These are phyloP conservation scores for Ocimum tenuiflorum DNA, from an alignment of 257 asterid genomes.

Conservation along the genomic window DNA sequence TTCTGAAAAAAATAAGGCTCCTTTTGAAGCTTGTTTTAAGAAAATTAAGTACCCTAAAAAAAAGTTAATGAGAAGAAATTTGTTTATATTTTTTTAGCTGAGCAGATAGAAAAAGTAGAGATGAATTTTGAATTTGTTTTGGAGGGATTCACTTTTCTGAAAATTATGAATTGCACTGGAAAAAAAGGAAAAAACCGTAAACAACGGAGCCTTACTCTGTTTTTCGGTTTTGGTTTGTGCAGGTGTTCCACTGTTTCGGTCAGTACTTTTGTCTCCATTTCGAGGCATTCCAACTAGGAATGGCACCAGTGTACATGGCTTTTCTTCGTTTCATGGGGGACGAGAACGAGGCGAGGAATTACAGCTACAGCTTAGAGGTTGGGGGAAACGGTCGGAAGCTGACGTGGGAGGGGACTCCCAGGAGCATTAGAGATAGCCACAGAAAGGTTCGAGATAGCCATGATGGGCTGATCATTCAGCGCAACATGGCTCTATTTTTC, in stretches of 20 bases:
- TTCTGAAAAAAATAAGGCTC: too few relatives aligned
- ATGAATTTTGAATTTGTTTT: too few relatives aligned
- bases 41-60: too few relatives aligned
- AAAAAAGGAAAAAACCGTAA: too few relatives aligned
- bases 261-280: conserved; percentile 48
- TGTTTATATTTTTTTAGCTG: too few relatives aligned
- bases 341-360: conserved; percentile 41
- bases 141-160: too few relatives aligned
- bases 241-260: conserved; percentile 55
- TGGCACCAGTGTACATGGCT: conserved; percentile 51
- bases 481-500: conserved; percentile 48
- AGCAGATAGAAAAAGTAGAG: too few relatives aligned
- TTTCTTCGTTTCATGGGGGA: conserved; percentile 53
- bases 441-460: conserved; percentile 55
- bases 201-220: too few relatives aligned
- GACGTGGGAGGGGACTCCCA: conserved; percentile 50
- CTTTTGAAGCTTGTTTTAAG: too few relatives aligned
- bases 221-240: neutral
- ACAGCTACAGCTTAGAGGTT: conserved; percentile 51
- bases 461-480: conserved; percentile 45
- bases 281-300: conserved; percentile 47
- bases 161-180: too few relatives aligned
- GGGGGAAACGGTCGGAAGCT: conserved; percentile 55
- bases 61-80: too few relatives aligned
- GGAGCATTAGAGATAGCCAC: conserved; percentile 52